These are phyloP conservation scores for Golubevia pallescens DNA, from an alignment of 1,284 basidiomycete genomes.

Conservation along the genomic window DNA sequence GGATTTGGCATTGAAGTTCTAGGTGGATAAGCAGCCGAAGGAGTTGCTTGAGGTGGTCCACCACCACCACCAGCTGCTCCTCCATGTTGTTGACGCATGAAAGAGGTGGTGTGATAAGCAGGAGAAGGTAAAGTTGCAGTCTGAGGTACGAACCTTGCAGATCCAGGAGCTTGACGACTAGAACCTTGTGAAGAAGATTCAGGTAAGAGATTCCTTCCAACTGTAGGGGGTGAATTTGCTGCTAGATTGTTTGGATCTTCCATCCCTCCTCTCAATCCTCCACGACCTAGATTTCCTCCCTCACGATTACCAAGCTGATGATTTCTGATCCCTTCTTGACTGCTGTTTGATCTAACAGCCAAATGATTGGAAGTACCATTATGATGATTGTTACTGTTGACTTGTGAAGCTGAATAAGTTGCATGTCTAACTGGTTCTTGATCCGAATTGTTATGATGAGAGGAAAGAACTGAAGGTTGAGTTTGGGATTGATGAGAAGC, in stretches of 20 bases:
- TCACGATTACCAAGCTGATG: neutral
- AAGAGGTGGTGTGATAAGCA: slow-evolving; percentile 51
- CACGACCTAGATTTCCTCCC: neutral
- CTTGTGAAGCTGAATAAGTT: slow-evolving; percentile 11
- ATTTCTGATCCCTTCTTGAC: too few relatives aligned
- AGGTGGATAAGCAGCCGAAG: slow-evolving; percentile 10
- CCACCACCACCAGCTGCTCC: neutral
- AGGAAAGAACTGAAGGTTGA: slow-evolving; percentile 10
- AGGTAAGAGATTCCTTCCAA: neutral
- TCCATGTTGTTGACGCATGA: slow-evolving; percentile 5
- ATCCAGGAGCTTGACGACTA: slow-evolving; percentile 1
- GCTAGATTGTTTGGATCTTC: neutral
- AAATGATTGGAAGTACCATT: slow-evolving; percentile 9
- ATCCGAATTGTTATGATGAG: slow-evolving; percentile 19
- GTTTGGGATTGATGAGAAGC: slow-evolving; percentile 5
- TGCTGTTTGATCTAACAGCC: neutral
- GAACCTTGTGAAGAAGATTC: neutral
- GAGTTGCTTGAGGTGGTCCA: slow-evolving; percentile 12
- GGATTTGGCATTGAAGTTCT: slow-evolving; percentile 16
- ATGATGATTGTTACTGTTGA: slow-evolving; percentile 15
- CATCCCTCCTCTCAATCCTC: slow-evolving; percentile 1
- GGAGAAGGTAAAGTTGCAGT: slow-evolving; percentile 51
- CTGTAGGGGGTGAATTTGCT: neutral
- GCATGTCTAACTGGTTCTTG: slow-evolving; percentile 12
- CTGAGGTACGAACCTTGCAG: slow-evolving; percentile 36